Evolutionary conservation across 1,139 yeast species (phyloP).

Genomic region (Meyerozyma carpophila): DNA sequence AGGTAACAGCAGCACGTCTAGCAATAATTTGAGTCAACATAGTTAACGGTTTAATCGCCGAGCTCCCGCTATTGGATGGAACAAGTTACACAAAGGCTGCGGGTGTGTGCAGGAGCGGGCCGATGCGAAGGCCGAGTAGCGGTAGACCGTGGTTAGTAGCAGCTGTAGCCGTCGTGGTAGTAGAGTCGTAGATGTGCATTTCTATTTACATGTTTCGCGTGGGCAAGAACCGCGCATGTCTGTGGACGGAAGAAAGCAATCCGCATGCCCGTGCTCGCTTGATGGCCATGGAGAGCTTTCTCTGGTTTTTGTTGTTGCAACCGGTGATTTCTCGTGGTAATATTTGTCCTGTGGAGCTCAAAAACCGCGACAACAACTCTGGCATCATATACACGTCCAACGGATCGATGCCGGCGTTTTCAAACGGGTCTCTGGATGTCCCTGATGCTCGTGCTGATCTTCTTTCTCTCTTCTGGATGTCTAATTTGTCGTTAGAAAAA

Average conservation of each 20-base stretch:
- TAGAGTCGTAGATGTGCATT: not conserved
- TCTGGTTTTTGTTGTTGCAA: slow-evolving; percentile 55
- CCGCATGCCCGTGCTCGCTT: slow-evolving; percentile 69
- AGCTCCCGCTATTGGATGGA: not conserved
- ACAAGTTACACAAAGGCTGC: not conserved
- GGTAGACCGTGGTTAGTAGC: too few species aligned
- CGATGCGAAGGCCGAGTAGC: too few species aligned
- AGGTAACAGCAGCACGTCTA: slow-evolving; percentile 20
- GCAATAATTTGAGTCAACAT: slow-evolving; percentile 34
- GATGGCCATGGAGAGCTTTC: slow-evolving; percentile 58
- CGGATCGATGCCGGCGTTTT: slow-evolving; percentile 56
- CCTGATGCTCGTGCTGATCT: slow-evolving; percentile 10
- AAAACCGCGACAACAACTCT: slow-evolving; percentile 51
- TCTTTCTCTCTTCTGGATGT: slow-evolving; percentile 27
- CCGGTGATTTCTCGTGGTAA: slow-evolving; percentile 66
- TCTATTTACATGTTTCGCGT: slow-evolving; percentile 26
- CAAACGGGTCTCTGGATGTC: slow-evolving; percentile 37
- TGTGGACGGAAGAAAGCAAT: slow-evolving; percentile 56
- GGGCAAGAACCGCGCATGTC: slow-evolving; percentile 44
- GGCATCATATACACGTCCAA: slow-evolving; percentile 63
- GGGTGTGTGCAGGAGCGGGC: not conserved
- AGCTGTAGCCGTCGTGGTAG: too few species aligned
- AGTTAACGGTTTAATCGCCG: not conserved
- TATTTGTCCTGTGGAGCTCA: slow-evolving; percentile 63
- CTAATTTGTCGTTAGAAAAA: slow-evolving; percentile 53